Conservation (phyloP, 2,329 filamentous ascomycete genomes). For the Epichloe festucae region DNA sequence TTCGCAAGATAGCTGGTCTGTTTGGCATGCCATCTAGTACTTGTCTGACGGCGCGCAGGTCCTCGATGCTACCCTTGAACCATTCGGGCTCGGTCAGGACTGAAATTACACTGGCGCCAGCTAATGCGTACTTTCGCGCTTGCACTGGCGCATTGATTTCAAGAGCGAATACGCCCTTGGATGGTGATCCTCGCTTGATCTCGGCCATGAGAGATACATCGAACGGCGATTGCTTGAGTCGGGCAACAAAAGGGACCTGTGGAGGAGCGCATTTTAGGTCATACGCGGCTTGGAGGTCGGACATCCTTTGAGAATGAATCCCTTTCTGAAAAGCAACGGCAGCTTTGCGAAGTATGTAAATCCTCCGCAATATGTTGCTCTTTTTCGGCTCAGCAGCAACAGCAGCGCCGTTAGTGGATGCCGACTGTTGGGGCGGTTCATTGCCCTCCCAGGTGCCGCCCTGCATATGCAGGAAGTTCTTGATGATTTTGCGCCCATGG, state of each 20-base stretch:
- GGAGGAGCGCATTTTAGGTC: slow-evolving; percentile 75
- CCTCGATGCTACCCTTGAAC: slow-evolving; percentile 98
- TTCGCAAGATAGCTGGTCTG: slow-evolving; percentile 79
- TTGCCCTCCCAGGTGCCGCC: slow-evolving; percentile 89
- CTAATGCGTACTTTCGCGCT: slow-evolving; percentile 80
- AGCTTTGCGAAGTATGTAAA: slow-evolving; percentile 69
- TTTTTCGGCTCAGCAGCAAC: slow-evolving; percentile 38
- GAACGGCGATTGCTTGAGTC: slow-evolving; percentile 70
- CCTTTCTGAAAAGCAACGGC: slow-evolving; percentile 69
- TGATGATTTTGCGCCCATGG: slow-evolving; percentile 77
- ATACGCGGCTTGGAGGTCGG: slow-evolving; percentile 78
- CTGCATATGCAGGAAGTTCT: slow-evolving; percentile 79
- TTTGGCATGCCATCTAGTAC: slow-evolving; percentile 86
- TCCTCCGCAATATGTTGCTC: slow-evolving; percentile 77
- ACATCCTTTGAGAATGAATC: slow-evolving; percentile 70
- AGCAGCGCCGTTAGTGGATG: slow-evolving; percentile 15
- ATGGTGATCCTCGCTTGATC: slow-evolving; percentile 92
- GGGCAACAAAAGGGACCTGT: slow-evolving; percentile 64
- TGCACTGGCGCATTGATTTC: slow-evolving; percentile 80
- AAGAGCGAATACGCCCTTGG: slow-evolving; percentile 86
- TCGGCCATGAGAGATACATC: slow-evolving; percentile 93
- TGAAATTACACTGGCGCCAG: slow-evolving; percentile 92
- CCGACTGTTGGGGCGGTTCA: slow-evolving; percentile 38
- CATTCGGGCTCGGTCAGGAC: slow-evolving; percentile 97
- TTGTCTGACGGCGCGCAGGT: slow-evolving; percentile 74